These are phyloP conservation scores for Dactylellina drechsleri DNA, from an alignment of 2,329 filamentous ascomycete genomes.

Conservation along the genomic window DNA sequence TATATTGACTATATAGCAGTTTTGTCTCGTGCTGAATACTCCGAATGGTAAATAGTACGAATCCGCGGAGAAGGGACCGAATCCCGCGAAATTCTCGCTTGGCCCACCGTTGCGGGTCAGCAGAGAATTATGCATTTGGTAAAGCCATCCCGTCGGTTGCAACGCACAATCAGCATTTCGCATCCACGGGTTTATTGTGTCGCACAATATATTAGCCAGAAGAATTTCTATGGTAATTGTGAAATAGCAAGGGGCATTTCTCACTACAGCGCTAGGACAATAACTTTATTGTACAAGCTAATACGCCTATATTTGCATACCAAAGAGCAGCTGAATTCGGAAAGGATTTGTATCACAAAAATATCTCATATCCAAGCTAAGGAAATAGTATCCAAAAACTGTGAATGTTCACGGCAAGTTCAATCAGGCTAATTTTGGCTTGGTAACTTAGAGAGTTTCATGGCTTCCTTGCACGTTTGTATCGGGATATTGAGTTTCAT, in stretches of 20 bases:
- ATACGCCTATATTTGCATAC: constrained; percentile 4
- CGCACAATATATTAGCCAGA: too few species aligned
- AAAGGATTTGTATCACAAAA: not conserved
- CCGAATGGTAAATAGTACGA: too few species aligned
- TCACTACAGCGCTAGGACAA: too few species aligned
- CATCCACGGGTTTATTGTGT: not conserved
- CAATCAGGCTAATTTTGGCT: constrained; percentile 38
- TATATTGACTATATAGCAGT: too few species aligned
- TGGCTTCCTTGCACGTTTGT: constrained; percentile 17
- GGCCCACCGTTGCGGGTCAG: constrained; percentile 16
- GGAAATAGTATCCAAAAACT: constrained; percentile 26
- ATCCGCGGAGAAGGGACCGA: constrained; percentile 1
- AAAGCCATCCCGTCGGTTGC: constrained; percentile 15
- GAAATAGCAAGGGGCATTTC: too few species aligned
- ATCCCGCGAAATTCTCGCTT: constrained; percentile 10
- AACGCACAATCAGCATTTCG: constrained; percentile 10
- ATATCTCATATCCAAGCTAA: constrained; percentile 13
- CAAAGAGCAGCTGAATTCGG: constrained; percentile 22
- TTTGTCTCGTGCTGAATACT: too few species aligned
- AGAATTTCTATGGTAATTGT: too few species aligned
- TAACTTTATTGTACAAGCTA: not conserved
- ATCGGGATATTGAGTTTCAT: constrained; percentile 4
- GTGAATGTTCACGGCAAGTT: not conserved
- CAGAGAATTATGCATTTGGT: constrained; percentile 14
- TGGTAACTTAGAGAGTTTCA: not conserved